Base-by-base conservation (phyloP, 225 moss, liverwort and hornwort species). In the Anthoceros angustus region DNA sequence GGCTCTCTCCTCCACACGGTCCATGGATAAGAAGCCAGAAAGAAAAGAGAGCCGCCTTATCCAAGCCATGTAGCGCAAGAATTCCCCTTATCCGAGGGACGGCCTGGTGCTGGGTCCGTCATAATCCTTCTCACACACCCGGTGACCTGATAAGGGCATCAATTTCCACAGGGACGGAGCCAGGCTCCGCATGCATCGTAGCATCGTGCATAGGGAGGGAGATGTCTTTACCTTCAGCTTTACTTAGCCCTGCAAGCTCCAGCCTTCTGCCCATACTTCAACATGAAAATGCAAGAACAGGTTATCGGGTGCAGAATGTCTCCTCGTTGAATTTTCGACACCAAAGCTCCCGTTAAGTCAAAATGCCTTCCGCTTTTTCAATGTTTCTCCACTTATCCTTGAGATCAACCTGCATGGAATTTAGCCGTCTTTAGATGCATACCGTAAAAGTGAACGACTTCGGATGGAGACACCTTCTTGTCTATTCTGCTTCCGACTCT, bases 371-470 rank as follows among this genome's bases (percentile, higher is more conserved):
- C 46, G 46, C 46, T 48, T 48, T 48, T 6, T 48, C 46, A 48
- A 48, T 48, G 46, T 48, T 48, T 48, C 46, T 48, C 46, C 46
- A 48, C 46, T 48, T 48, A 48, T 48, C 46, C 46, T 48, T 48
- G 46, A 48, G 46, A 48, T 48, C 46, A 48, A 48, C 46, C 46
- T 48, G 5, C 46, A 48, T 48, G 5, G 5, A 48, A 48, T 48
- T 2, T 48, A 48, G 46, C 46, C 1, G 46, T 48, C 2, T 2
- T 48, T 48, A 48, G 46, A 48, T 48, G 14, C 2, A 48, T 45
- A 45, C 43, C 14, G 46, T 48, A 48, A 48, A 48, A 2, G 46
- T 48, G 3, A 48, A 48, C 2, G 46, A 48, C 46, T 48, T 45
- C 46, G 46, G 12, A 48, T 6, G 46, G 3, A 18, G 18, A 48